phyloP scores from a whole-genome alignment of 192 early-diverging fungal genomes.

The Geosiphon pyriformis region DNA sequence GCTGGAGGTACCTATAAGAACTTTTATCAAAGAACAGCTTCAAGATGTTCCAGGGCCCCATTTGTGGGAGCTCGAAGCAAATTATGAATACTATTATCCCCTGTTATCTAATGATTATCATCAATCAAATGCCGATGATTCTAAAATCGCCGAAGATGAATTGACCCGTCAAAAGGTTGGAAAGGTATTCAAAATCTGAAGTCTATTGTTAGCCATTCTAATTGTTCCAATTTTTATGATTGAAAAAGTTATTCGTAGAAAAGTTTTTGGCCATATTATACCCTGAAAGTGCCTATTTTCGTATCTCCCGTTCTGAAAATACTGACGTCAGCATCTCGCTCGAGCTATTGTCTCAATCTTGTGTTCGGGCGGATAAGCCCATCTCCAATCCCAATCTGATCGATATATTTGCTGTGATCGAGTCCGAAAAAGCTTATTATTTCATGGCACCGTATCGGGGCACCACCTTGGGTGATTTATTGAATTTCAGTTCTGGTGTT shows the following conservation, averaged over 20 bases:
- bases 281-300: conserved; percentile 22
- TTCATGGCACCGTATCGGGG: conserved; percentile 47
- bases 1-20: background rate
- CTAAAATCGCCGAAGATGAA: background rate
- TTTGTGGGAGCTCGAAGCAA: conserved; percentile 15
- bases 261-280: conserved; percentile 23
- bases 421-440: conserved; percentile 46
- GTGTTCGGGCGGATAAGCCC: background rate
- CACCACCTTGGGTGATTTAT: conserved; percentile 50
- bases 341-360: background rate
- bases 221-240: too few species aligned
- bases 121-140: background rate
- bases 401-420: conserved; percentile 46
- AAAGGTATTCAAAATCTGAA: background rate
- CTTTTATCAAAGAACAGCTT: conserved; percentile 24
- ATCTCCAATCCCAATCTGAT: conserved; percentile 31
- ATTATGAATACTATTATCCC: conserved; percentile 5
- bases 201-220: background rate
- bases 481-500: conserved; percentile 54
- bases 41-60: background rate
- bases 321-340: conserved; percentile 28
- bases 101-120: background rate
- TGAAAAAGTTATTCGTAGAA: conserved; percentile 20
- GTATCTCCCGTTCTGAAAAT: conserved; percentile 7
- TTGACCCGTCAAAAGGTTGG: conserved; percentile 10